Evolutionary conservation across 2,329 filamentous ascomycete species (phyloP).

Genomic region (Hymenoscyphus occultus): DNA sequence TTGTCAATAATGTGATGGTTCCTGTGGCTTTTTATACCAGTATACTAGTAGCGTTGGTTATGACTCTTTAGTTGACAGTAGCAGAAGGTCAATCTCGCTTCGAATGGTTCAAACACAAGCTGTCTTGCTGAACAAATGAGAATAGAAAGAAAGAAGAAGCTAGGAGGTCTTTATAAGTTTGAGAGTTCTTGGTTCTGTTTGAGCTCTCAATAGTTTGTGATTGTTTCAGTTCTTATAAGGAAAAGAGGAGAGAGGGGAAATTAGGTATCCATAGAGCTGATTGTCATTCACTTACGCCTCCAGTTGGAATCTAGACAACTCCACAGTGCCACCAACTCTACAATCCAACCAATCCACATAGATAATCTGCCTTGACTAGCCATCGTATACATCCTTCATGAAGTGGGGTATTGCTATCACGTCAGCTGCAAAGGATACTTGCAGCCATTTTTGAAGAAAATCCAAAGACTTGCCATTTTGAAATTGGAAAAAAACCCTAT

Average conservation of each 20-base stretch:
- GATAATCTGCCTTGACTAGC: too few relatives aligned
- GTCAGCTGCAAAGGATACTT: too few relatives aligned
- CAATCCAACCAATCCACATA: neutral
- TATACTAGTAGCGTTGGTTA: neutral
- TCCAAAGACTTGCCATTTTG: too few relatives aligned
- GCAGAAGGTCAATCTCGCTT: neutral
- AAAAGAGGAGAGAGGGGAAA: neutral
- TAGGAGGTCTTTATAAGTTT: neutral
- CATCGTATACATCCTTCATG: too few relatives aligned
- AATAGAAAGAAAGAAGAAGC: neutral
- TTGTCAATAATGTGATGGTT: neutral
- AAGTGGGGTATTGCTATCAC: too few relatives aligned
- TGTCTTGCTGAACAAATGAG: neutral
- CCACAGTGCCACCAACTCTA: neutral
- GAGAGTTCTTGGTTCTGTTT: neutral
- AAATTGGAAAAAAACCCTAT: too few relatives aligned
- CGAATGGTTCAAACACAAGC: neutral
- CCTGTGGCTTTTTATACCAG: neutral
- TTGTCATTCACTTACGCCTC: neutral
- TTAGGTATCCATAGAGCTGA: neutral
- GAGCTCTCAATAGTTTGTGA: neutral
- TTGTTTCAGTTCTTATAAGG: neutral
- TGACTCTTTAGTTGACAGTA: neutral
- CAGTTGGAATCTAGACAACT: neutral
- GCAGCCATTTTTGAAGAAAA: too few relatives aligned